Evolutionary conservation across 495 filamentous ascomycete species (phyloP).

Genomic region (Tuber indicum): DNA sequence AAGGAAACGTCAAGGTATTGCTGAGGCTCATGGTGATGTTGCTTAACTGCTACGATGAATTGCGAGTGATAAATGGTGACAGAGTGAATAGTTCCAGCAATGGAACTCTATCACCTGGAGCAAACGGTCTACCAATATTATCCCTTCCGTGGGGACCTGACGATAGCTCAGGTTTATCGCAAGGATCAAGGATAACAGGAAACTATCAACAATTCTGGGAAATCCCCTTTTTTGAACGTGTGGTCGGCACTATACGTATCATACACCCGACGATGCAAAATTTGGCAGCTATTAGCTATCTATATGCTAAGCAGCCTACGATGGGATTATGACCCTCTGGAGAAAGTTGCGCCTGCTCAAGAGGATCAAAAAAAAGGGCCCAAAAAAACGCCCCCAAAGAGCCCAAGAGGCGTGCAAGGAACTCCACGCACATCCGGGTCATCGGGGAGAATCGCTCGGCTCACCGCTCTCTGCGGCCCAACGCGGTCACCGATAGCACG

Average conservation of each 20-base stretch:
- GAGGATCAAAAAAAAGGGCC: background rate
- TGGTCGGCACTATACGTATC: background rate
- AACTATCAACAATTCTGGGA: background rate
- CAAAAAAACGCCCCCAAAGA: background rate
- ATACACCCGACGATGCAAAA: background rate
- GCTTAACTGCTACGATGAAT: background rate
- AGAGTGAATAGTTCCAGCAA: background rate
- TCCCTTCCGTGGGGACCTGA: background rate
- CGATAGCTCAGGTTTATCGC: background rate
- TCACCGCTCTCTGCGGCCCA: background rate
- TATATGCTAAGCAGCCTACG: background rate
- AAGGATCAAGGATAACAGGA: background rate
- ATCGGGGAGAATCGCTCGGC: background rate
- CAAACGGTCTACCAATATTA: too few species aligned
- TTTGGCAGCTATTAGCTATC: background rate
- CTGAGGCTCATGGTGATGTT: slow-evolving; percentile 4
- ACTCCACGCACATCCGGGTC: background rate
- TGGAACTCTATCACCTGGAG: background rate
- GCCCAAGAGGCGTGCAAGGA: background rate
- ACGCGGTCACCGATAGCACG: background rate
- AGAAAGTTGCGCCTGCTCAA: background rate
- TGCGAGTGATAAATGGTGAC: background rate
- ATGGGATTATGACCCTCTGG: background rate
- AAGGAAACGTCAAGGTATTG: slow-evolving; percentile 8
- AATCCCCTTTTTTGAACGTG: background rate